Percentiles rank a stretch among this genome's conserved stretches.
These are phyloP conservation scores for Pythium dissotocum DNA, from an alignment of 352 stramenopile species.

Conservation along the genomic window DNA sequence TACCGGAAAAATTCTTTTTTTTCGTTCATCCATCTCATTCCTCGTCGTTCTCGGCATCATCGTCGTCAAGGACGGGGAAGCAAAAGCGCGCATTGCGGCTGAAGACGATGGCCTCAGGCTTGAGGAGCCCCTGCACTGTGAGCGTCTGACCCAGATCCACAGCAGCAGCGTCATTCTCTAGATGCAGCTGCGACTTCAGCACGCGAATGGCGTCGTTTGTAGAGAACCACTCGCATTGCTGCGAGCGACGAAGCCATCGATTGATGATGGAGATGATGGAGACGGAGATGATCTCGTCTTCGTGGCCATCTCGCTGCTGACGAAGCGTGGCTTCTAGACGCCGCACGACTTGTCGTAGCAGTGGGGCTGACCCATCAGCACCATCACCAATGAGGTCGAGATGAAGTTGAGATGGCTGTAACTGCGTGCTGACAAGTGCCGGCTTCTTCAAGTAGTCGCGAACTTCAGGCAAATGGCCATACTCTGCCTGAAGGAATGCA, in stretches of 20 bases:
- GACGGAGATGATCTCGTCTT: conserved; percentile 10
- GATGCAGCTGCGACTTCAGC: conserved; percentile 5
- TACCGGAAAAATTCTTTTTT: neutral
- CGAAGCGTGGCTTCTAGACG: conserved; percentile 14
- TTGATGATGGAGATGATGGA: conserved; percentile 8
- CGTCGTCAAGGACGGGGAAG: conserved; percentile 19
- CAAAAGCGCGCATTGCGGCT: conserved; percentile 12
- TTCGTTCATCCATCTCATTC: neutral
- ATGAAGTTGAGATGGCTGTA: neutral
- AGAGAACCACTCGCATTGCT: conserved; percentile 18
- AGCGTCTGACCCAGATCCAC: conserved; percentile 21
- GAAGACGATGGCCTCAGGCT: conserved; percentile 16
- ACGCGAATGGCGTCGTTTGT: conserved; percentile 21
- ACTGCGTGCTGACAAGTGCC: neutral
- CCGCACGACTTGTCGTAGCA: conserved; percentile 8
- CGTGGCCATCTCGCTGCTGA: conserved; percentile 9
- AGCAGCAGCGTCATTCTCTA: conserved; percentile 16
- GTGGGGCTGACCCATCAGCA: neutral
- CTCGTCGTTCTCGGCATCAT: conserved; percentile 12
- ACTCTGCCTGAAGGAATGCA: conserved; percentile 31
- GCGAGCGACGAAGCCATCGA: neutral
- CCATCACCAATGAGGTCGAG: neutral
- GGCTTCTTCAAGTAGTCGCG: conserved; percentile 25
- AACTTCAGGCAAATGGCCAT: conserved; percentile 34
- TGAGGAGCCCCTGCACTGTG: conserved; percentile 15